phyloP scores from a whole-genome alignment of 169 alveolate genomes.

The Fabrea salina region DNA sequence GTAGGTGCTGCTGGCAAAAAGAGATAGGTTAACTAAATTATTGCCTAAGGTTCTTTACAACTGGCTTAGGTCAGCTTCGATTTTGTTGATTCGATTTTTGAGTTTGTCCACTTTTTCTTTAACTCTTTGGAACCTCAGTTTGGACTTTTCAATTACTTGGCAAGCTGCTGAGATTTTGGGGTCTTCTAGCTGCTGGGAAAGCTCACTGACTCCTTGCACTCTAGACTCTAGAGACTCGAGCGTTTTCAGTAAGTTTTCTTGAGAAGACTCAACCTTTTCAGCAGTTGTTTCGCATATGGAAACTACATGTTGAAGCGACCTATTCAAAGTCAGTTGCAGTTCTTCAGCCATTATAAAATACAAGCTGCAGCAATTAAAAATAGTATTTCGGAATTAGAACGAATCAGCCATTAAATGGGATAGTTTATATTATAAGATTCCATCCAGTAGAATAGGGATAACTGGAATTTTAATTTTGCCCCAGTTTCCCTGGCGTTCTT shows the following conservation, averaged over 20 bases:
- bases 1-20: slow-evolving; percentile 9
- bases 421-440: no score
- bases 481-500: not conserved
- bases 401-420: no score
- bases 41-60: no score
- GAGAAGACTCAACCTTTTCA: not conserved
- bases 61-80: no score
- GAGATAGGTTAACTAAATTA: not conserved
- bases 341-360: slow-evolving; percentile 7
- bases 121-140: not conserved
- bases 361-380: no score
- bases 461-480: not conserved
- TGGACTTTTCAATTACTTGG: not conserved
- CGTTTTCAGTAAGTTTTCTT: not conserved
- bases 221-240: not conserved
- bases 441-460: not conserved
- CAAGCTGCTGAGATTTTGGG: not conserved
- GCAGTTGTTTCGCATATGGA: not conserved
- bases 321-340: not conserved
- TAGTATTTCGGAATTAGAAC: no score
- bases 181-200: not conserved
- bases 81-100: not conserved
- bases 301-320: not conserved
- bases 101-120: not conserved
- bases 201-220: not conserved